Conservation (phyloP, 148 eudicot species). For the Limonium bicolor region DNA sequence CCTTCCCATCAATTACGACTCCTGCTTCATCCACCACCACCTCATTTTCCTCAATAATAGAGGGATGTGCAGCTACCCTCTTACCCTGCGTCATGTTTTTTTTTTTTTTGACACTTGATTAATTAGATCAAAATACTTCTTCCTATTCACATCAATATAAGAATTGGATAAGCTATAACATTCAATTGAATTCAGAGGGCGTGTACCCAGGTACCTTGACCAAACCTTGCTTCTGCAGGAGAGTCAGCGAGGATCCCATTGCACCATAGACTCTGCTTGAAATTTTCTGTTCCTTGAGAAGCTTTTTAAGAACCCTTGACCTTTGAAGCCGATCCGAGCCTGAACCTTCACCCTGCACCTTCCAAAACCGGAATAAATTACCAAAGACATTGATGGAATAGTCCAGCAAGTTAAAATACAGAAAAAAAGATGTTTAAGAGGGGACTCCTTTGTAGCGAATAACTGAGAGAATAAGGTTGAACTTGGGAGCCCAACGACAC, state of each 20-base stretch:
- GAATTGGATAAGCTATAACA: too few species aligned
- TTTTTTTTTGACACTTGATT: too few species aligned
- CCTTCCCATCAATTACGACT: constrained; percentile 78
- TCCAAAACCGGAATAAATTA: not conserved
- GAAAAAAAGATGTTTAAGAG: too few species aligned
- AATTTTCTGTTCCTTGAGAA: constrained; percentile 70
- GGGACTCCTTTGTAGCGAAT: too few species aligned
- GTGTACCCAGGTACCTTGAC: constrained; percentile 68
- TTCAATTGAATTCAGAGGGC: too few species aligned
- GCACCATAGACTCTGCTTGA: constrained; percentile 65
- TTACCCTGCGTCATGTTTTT: constrained; percentile 57
- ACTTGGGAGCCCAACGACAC: too few species aligned
- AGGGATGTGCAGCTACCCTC: constrained; percentile 38
- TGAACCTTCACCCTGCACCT: constrained; percentile 42
- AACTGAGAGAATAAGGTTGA: too few species aligned
- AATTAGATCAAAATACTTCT: too few species aligned
- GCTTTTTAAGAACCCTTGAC: constrained; percentile 65
- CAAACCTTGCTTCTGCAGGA: constrained; percentile 61
- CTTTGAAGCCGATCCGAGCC: constrained; percentile 49
- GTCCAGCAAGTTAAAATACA: too few species aligned
- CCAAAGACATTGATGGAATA: not conserved
- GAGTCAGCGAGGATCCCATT: constrained; percentile 36
- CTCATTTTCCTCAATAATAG: constrained; percentile 14
- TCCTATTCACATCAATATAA: too few species aligned
- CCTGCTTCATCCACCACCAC: constrained; percentile 27